Base-by-base conservation (phyloP, 2,329 filamentous ascomycete species). In the Cladobotryum mycophilum region DNA sequence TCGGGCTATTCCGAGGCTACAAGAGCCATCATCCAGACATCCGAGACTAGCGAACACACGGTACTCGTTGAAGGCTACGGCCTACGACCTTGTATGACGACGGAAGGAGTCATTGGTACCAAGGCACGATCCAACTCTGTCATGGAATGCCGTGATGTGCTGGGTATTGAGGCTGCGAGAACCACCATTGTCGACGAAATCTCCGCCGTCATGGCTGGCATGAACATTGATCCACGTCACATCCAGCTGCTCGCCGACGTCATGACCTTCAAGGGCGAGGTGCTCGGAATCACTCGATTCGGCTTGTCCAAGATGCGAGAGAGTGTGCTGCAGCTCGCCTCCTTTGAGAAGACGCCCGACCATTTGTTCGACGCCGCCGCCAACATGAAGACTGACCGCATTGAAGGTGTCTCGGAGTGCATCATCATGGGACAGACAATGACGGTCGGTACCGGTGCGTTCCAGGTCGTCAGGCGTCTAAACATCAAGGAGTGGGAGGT, bases 361-460 rank as follows among this genome's bases (percentile, higher is more conserved):
- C 93, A 99, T 70, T 72, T 99, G 38, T 99, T 99, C 63, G 92
- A 96, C 56, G 93, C 93, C 3, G 93, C 91, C 6, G 88, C 89
- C 5, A 84, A 85, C 51, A 95, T 95, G 78, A 96, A 96, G 75
- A 86, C 82, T 25, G 93, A 99, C 70, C 78, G 81, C 55, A 95
- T 99, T 54, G 88, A 96, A 67, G 93, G 93, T 61, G 93, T 99
- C 9, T 88, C 82, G 49, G 93, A 99, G 72, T 95, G 90, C 70
- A 97, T 99, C 64, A 99, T 99, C 65, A 93, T 97, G 85, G 93
- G 93, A 14, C 92, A 97, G 76, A 91, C 86, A 40, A 95, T 97
- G 80, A 81, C 80, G 41, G 76, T 99, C 35, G 93, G 93, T 5
- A 99, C 93, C 0, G 93, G 93, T 4, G 86, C 88, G 2, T 93